Percentiles rank a stretch among this genome's conserved stretches.
Evolutionary conservation across 305 asterid species (phyloP).

Genomic region (Caryopteris hybrid): DNA sequence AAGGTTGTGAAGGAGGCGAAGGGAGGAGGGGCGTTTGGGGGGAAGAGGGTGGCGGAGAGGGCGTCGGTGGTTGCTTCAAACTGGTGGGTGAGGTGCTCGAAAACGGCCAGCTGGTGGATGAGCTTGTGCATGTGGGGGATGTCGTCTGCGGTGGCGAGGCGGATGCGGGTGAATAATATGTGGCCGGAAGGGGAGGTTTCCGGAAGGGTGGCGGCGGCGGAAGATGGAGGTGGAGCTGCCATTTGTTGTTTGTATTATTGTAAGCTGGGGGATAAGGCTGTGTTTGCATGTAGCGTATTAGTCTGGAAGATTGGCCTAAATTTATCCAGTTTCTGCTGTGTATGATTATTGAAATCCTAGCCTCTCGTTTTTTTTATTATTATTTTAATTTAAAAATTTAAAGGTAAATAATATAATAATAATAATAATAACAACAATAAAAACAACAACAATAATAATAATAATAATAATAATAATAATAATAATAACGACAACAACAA

Average conservation of each 20-base stretch:
- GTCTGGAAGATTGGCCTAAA: not conserved
- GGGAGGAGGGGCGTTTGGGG: slow-evolving; percentile 48
- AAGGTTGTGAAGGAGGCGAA: slow-evolving; percentile 69
- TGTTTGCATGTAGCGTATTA: not conserved
- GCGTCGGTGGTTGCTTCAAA: slow-evolving; percentile 53
- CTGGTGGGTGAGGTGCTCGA: slow-evolving; percentile 60
- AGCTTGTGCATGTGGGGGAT: slow-evolving; percentile 71
- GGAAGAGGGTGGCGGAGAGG: slow-evolving; percentile 78
- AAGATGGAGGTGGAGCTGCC: slow-evolving; percentile 24
- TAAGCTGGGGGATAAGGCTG: not conserved
- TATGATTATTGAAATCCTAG: not conserved
- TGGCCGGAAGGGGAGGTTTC: slow-evolving; percentile 26
- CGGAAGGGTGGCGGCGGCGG: slow-evolving; percentile 26
- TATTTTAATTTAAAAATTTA: too few species aligned
- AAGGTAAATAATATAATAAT: too few species aligned
- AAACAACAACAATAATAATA: too few species aligned
- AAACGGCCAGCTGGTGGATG: slow-evolving; percentile 75
- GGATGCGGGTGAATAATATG: slow-evolving; percentile 60
- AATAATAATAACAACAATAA: too few species aligned
- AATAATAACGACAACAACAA: too few species aligned
- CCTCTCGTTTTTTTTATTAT: too few species aligned
- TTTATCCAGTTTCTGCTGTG: not conserved
- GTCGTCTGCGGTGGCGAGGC: slow-evolving; percentile 58
- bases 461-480: too few species aligned
- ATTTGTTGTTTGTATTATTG: too few species aligned